phyloP scores from a whole-genome alignment of 2,329 filamentous ascomycete species.

The Fusarium tuaranense region DNA sequence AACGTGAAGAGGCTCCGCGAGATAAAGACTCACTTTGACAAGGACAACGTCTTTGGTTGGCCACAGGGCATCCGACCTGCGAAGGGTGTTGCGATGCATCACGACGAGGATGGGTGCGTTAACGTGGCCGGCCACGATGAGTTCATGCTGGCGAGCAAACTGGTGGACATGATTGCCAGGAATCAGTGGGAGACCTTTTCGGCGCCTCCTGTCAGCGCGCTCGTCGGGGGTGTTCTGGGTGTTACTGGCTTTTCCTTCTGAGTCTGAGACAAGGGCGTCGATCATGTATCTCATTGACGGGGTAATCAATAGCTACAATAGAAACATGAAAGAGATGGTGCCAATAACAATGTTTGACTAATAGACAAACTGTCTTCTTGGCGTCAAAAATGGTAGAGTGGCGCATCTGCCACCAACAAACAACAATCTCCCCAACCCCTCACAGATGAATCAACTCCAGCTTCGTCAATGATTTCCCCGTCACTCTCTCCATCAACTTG shows the following conservation, averaged over 20 bases:
- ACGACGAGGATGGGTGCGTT: not conserved
- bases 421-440: not conserved
- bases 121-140: not conserved
- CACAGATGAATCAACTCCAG: not conserved
- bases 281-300: not conserved
- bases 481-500: not conserved
- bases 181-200: not conserved
- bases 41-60: constrained; percentile 44
- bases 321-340: not conserved
- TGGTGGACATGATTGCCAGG: not conserved
- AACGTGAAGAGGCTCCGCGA: constrained; percentile 40
- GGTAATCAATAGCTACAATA: not conserved
- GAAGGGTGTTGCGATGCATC: not conserved
- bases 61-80: constrained; percentile 40
- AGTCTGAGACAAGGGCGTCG: not conserved
- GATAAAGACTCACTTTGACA: constrained; percentile 47
- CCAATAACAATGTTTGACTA: not conserved
- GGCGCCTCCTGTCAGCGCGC: not conserved
- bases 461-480: not conserved
- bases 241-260: not conserved
- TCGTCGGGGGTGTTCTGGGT: not conserved
- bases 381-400: not conserved
- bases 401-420: not conserved
- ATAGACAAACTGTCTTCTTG: not conserved
- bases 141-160: not conserved